Evolutionary conservation across 202 grass and related monocot species (phyloP).

Genomic region (Dendrocalamus latiflorus): DNA sequence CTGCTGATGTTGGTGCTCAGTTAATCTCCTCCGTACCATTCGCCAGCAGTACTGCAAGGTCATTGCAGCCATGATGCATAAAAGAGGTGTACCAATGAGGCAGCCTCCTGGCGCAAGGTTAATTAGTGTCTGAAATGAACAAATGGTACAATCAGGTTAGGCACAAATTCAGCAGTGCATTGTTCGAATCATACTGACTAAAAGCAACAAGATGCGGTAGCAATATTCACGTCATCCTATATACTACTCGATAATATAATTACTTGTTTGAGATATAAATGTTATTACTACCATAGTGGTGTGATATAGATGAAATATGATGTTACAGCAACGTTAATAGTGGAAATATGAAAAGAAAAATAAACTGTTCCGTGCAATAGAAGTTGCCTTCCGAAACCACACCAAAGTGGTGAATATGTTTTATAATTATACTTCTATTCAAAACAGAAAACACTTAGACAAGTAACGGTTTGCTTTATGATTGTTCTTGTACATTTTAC

Average conservation of each 20-base stretch:
- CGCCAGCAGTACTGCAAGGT: constrained; percentile 77
- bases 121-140: constrained; percentile 70
- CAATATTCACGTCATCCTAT: background rate
- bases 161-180: constrained; percentile 1
- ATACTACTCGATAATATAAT: too few species aligned
- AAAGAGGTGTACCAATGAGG: constrained; percentile 56
- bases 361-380: background rate
- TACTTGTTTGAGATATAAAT: too few species aligned
- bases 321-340: background rate
- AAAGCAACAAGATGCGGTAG: background rate
- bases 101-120: constrained; percentile 85
- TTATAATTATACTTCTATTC: background rate
- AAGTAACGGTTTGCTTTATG: background rate
- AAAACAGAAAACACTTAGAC: background rate
- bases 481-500: background rate
- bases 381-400: background rate
- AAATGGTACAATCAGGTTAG: constrained; percentile 1
- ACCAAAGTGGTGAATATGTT: background rate
- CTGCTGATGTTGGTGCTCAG: constrained; percentile 42
- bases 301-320: background rate
- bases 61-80: constrained; percentile 45
- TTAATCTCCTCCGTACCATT: constrained; percentile 64
- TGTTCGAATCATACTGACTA: background rate
- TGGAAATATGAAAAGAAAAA: background rate
- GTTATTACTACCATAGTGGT: background rate